Base-by-base conservation (phyloP, 208 protist genomes). In the Leishmania amazonensis region DNA sequence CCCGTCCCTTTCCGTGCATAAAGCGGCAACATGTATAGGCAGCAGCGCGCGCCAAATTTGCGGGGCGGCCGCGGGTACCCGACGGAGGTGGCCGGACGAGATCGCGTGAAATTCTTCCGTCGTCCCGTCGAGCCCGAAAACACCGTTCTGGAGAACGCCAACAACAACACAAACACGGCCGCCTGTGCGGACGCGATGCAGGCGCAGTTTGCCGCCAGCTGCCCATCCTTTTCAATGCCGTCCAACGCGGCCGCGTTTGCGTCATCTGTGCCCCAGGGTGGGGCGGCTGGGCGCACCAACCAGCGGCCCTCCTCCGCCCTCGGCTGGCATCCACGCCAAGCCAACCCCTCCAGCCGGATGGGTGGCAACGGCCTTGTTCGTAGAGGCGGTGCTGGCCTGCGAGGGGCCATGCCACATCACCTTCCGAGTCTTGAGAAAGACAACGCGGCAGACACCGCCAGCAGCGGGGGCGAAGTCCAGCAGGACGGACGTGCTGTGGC, bases 41-140 rank as follows among this genome's bases (percentile, higher is more conserved):
- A 90, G 53, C 80, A 83, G 62, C 35, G 78, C 21, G 83, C 49
- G 40, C 47, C 60, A 31, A 81, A 81, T 24, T 86, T 95, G 57
- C 79, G 83, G 5, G 87, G 90, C 24, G 89, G 92, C 45, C 84
- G 87, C 51, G 91, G 88, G 57, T 96, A 89, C 83, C 73, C 83
- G 19, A 93, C 93, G 38, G 94, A 98, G 87, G 78, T 97, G 40
- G 93, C 85, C 6, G 96, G 96, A 49, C 87, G 96, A 8, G 96
- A 98, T 70, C 94, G 94, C 8, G 89, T 92, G 64, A 94, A 93
- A 72, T 98, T 96, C 80, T 98, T 98, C 75, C 90, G 93, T 1
- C 90, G 92, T 3, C 94, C 96, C 24, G 89, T 96, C 3, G 94
- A 96, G 77, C 81, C 87, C 7, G 78, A 85, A 49, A 85, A 86